Conservation (phyloP, 106 monocot genomes). For the Alisma plantagoaquatica region DNA sequence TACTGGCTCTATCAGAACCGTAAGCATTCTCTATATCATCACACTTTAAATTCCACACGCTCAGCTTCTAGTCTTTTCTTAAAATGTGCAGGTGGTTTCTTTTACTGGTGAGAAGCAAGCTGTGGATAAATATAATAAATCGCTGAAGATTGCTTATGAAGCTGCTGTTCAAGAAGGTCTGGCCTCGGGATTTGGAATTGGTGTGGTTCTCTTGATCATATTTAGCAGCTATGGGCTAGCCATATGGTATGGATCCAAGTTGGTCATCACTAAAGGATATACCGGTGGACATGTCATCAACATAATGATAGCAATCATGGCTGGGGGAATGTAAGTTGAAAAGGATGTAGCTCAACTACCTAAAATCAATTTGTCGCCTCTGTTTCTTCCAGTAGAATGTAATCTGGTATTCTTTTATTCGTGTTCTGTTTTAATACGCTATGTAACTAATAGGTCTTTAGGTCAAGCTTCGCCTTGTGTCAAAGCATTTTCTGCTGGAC, state of each 20-base stretch:
- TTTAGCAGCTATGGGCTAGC: conserved; percentile 52
- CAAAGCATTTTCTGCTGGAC: conserved; percentile 16
- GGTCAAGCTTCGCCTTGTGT: conserved; percentile 31
- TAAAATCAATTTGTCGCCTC: no score
- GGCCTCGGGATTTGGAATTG: conserved; percentile 43
- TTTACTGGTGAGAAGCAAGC: conserved; percentile 67
- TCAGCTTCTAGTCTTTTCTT: no score
- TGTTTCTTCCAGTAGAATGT: no score
- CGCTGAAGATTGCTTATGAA: conserved; percentile 38
- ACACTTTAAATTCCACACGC: not conserved
- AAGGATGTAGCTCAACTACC: no score
- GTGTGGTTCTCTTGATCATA: conserved; percentile 25
- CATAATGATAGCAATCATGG: conserved; percentile 49
- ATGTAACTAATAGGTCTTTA: conserved; percentile 49
- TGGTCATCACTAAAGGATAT: conserved; percentile 57
- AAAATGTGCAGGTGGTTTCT: conserved; percentile 81
- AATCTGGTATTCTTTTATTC: not conserved
- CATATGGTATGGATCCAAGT: conserved; percentile 53
- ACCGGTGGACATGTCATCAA: conserved; percentile 57
- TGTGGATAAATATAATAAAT: conserved; percentile 38
- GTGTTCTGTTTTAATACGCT: no score
- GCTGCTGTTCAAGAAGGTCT: conserved; percentile 47
- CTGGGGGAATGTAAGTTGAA: conserved; percentile 42
- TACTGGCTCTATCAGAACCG: conserved; percentile 74
- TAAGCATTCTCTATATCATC: conserved; percentile 13